Evolutionary conservation across 2,329 filamentous ascomycete species (phyloP).

Genomic region (Zymoseptoria pseudotritici): DNA sequence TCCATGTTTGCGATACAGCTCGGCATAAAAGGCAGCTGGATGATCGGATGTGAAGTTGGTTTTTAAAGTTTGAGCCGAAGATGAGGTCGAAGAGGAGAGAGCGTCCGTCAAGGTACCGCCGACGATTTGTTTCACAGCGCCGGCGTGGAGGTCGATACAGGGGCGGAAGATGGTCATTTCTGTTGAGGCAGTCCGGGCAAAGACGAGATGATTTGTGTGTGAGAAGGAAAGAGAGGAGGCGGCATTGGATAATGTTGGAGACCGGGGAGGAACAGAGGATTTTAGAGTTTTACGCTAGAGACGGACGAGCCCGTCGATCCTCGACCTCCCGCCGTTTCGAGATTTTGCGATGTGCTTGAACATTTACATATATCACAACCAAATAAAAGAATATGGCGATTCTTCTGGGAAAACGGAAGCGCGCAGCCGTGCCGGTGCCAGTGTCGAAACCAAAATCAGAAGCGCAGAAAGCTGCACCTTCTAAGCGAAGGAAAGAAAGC

Average conservation of each 20-base stretch:
- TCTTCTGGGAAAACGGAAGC: constrained; percentile 41
- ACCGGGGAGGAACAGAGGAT: no score
- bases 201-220: neutral
- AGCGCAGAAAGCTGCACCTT: neutral
- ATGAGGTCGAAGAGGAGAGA: constrained; percentile 23
- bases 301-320: neutral
- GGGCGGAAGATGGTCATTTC: constrained; percentile 88
- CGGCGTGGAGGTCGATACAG: constrained; percentile 96
- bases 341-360: neutral
- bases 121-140: constrained; percentile 96
- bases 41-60: constrained; percentile 90
- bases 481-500: constrained; percentile 4
- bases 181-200: neutral
- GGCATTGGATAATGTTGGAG: no score
- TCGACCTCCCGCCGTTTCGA: neutral
- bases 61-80: constrained; percentile 47
- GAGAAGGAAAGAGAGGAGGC: no score
- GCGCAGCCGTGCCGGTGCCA: constrained; percentile 25
- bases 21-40: constrained; percentile 72
- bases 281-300: neutral
- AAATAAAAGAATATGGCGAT: constrained; percentile 30
- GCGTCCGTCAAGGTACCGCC: constrained; percentile 70
- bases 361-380: neutral
- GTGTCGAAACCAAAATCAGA: neutral
- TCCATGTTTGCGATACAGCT: constrained; percentile 67